phyloP scores from a whole-genome alignment of 768 basidiomycete genomes.

The Boletus insuetus region DNA sequence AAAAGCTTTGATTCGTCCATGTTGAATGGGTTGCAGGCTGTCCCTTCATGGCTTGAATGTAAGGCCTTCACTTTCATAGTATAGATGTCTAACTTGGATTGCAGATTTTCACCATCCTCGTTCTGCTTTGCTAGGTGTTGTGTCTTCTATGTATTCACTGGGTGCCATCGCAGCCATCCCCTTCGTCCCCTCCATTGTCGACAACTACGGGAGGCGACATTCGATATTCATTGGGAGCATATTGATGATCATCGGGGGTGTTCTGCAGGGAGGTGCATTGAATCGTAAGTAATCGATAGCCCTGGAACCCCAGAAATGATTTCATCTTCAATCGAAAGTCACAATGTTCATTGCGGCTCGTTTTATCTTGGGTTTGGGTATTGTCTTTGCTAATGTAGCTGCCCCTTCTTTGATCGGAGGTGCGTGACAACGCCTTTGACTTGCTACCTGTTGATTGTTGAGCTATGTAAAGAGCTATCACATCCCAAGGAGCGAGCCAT shows the following conservation, averaged over 20 bases:
- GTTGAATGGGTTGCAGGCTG: constrained; percentile 63
- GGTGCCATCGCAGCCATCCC: constrained; percentile 56
- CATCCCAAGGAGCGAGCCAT: constrained; percentile 11
- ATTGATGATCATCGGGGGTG: constrained; percentile 7
- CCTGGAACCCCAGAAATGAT: neutral
- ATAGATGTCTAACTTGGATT: neutral
- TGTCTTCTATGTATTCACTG: constrained; percentile 55
- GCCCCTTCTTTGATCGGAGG: constrained; percentile 20
- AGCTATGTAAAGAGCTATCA: constrained; percentile 12
- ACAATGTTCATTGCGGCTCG: constrained; percentile 15
- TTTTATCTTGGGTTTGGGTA: constrained; percentile 14
- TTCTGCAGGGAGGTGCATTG: constrained; percentile 17
- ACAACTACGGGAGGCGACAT: constrained; percentile 14
- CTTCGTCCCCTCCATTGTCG: constrained; percentile 19
- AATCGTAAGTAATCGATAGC: constrained; percentile 3
- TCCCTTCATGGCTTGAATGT: constrained; percentile 57
- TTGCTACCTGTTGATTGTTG: too few relatives aligned
- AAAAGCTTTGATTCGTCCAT: constrained; percentile 42
- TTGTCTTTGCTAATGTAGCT: constrained; percentile 11
- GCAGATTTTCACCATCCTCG: neutral
- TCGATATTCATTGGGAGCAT: constrained; percentile 14
- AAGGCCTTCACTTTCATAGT: constrained; percentile 6
- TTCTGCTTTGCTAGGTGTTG: neutral
- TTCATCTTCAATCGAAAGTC: neutral
- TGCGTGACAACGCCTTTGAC: neutral